Base-by-base conservation (phyloP, 1,284 basidiomycete genomes). In the Cutaneotrichosporon sp. region DNA sequence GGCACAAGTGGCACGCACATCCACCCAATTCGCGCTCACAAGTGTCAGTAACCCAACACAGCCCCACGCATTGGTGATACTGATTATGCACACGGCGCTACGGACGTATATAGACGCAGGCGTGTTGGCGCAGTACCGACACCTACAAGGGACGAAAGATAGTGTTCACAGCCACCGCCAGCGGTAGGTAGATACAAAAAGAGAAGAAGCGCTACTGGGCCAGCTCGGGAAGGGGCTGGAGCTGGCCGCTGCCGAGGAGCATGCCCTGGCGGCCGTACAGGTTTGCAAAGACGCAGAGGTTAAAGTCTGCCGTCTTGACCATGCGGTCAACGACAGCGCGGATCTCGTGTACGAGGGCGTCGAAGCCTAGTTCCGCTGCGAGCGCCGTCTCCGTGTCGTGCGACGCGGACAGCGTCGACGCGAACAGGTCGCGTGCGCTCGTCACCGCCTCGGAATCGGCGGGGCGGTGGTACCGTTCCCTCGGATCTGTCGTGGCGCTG, bases 271-370 rank as follows among this genome's bases (percentile, higher is more conserved):
- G 42, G 20, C 54, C 51, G 37, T 59, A 59, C 15, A 59, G 49
- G 51, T 55, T 53, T 12, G 58, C 58, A 35, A 59, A 59, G n/a
- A 59, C 58, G 35, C 51, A 59, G 17, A 59, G 58, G 58, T 59
- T 74, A 55, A 80, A 77, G 35, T 73, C 64, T 0, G 66, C 71
- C 51, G 70, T 70, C 58, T 80, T 80, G 15, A 77, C 77, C 38
- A 79, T 68, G 0, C 72, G 51, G 55, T 78, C 75, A 0, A 77
- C 78, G 1, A 80, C 70, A 0, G 78, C 76, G 0, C 77, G 55
- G 8, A 81, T 73, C n/a, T 59, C 58, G 39, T 48, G 30, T 14
- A 59, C 23, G 20, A 59, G 51, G 10, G 51, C 36, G 8, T 55
- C 58, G 23, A 59, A 55, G 18, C 54, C 58, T 8, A 53, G 51